Conservation (phyloP, 2,329 filamentous ascomycete genomes). For the Zalaria sp. region DNA sequence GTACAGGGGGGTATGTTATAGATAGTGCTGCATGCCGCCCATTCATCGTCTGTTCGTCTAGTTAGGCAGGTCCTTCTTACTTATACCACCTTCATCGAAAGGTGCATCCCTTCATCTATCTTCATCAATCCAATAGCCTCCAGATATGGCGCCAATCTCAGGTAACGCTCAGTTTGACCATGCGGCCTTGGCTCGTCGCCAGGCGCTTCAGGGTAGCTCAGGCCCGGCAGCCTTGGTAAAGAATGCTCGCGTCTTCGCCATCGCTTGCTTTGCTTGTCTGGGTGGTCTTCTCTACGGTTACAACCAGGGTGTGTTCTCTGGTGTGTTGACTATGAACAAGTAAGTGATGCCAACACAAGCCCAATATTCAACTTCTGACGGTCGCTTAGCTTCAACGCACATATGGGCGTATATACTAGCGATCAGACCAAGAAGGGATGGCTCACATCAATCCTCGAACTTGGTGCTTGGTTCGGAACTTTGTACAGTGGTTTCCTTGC, state of each 20-base stretch:
- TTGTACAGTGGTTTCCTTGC: constrained; percentile 33
- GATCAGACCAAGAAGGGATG: constrained; percentile 29
- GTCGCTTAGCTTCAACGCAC: constrained; percentile 9
- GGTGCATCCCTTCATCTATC: too few species aligned
- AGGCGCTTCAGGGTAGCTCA: constrained; percentile 23
- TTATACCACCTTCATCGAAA: too few species aligned
- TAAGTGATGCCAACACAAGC: neutral
- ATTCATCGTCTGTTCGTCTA: too few species aligned
- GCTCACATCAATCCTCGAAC: constrained; percentile 37
- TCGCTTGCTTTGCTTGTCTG: constrained; percentile 37
- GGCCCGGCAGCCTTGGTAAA: constrained; percentile 36
- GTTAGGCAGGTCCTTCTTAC: too few species aligned
- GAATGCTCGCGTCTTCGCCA: constrained; percentile 40
- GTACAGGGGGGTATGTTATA: too few species aligned
- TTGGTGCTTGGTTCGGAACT: constrained; percentile 29
- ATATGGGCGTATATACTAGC: constrained; percentile 26
- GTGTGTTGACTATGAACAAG: constrained; percentile 40
- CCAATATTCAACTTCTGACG: neutral
- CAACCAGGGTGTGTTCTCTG: constrained; percentile 65
- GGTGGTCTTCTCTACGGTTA: constrained; percentile 34
- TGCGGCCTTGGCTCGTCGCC: constrained; percentile 25
- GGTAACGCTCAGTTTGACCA: constrained; percentile 21
- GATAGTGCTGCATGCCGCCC: too few species aligned
- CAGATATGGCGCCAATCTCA: constrained; percentile 23
- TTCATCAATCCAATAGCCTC: too few species aligned